A percentile compares a stretch with the other conserved stretches of the same genome.
Conservation (phyloP, 352 stramenopile species). For the Phytophthora pinifolia region DNA sequence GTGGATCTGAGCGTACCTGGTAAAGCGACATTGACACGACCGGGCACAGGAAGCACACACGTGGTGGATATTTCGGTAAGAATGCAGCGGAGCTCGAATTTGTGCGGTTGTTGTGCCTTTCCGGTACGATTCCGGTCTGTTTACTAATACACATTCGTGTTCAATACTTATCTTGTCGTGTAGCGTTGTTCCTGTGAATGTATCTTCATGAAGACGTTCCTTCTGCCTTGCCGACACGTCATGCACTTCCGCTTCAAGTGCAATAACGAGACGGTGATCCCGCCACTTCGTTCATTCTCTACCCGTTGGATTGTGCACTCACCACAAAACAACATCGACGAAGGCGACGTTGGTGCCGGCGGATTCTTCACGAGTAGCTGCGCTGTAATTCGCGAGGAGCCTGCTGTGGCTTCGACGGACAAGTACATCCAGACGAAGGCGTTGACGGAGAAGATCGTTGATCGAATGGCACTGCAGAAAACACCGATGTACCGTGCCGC, state of each 20-base stretch:
- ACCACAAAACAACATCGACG: constrained; percentile 3
- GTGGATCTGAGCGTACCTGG: not conserved
- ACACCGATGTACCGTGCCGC: not conserved
- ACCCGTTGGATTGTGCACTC: constrained; percentile 1
- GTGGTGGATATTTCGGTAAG: constrained; percentile 1
- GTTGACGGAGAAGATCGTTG: not conserved
- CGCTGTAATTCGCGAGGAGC: not conserved
- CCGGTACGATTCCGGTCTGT: not conserved
- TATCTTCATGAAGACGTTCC: constrained; percentile 15
- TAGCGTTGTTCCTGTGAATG: constrained; percentile 2
- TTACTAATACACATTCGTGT: not conserved
- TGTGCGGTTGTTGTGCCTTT: not conserved
- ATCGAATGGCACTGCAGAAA: constrained; percentile 3
- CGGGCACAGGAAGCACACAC: not conserved
- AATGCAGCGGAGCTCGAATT: not conserved
- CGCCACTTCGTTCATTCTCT: not conserved
- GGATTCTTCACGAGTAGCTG: too few species aligned
- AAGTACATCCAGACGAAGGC: constrained; percentile 1
- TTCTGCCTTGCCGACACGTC: constrained; percentile 3
- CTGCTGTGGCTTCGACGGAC: not conserved
- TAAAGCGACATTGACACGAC: not conserved
- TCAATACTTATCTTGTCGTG: not conserved
- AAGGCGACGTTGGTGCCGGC: not conserved
- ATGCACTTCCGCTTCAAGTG: constrained; percentile 5
- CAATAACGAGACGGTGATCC: constrained; percentile 11